Percentiles rank a stretch among this genome's conserved stretches.
Evolutionary conservation across 169 alveolate genomes (phyloP).

Genomic region (Perkinsus marinus): DNA sequence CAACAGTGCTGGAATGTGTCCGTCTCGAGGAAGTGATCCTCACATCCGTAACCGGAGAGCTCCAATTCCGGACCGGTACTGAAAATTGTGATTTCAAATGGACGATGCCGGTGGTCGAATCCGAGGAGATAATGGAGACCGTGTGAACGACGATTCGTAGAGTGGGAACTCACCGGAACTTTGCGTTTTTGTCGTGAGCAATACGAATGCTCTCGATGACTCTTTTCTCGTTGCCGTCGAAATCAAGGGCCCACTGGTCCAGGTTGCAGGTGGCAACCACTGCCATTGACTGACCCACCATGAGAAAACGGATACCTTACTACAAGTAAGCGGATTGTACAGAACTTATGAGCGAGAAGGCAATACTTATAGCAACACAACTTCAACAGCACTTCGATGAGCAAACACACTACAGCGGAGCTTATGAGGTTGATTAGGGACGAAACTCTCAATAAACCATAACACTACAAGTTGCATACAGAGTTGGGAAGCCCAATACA

Average conservation of each 20-base stretch:
- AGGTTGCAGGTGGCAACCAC: slow-evolving; percentile 17
- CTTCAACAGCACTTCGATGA: no score
- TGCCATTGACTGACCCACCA: neutral
- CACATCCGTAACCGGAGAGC: slow-evolving; percentile 54
- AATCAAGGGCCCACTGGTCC: slow-evolving; percentile 55
- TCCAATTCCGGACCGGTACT: slow-evolving; percentile 56
- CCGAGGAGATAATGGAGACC: no score
- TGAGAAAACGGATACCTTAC: neutral
- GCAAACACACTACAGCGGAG: no score
- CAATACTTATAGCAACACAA: no score
- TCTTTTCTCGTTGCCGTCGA: slow-evolving; percentile 34
- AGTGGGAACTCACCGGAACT: slow-evolving; percentile 19
- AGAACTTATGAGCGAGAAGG: no score
- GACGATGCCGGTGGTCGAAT: no score
- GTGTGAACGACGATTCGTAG: no score
- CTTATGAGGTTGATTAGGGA: no score
- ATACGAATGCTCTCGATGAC: slow-evolving; percentile 34
- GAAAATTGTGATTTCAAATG: neutral
- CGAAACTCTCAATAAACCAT: no score
- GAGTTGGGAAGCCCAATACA: no score
- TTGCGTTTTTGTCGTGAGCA: slow-evolving; percentile 17
- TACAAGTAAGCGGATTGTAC: no score
- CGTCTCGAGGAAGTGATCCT: slow-evolving; percentile 67
- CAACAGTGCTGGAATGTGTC: slow-evolving; percentile 69
- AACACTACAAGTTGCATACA: no score